These are phyloP conservation scores for Populus nigra DNA, from an alignment of 345 rosid species.

Conservation along the genomic window DNA sequence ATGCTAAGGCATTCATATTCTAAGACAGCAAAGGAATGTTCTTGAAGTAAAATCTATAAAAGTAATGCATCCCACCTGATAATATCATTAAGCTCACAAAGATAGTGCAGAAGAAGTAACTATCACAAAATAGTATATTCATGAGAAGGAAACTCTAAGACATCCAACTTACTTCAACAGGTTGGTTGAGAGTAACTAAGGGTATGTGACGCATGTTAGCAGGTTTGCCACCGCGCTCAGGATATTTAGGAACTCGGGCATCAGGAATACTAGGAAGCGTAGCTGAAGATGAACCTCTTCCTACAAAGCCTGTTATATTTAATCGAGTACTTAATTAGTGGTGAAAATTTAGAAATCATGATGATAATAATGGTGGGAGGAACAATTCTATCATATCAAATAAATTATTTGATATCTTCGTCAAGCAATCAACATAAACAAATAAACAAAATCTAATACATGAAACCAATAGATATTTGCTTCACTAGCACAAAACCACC, in stretches of 20 bases:
- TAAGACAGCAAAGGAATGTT: too few species aligned
- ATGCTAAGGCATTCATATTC: too few species aligned
- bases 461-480: neutral
- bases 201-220: slow-evolving; percentile 1
- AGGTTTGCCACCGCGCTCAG: slow-evolving; percentile 8
- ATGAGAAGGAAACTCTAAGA: neutral
- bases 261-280: slow-evolving; percentile 5
- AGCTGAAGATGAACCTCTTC: slow-evolving; percentile 12
- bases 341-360: neutral
- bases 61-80: neutral
- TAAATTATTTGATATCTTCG: neutral
- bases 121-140: neutral
- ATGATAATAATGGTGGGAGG: neutral
- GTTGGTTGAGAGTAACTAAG: neutral
- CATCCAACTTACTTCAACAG: slow-evolving; percentile 11
- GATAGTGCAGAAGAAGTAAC: neutral
- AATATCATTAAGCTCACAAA: neutral
- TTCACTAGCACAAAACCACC: neutral
- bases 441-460: neutral
- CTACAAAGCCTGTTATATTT: slow-evolving; percentile 6
- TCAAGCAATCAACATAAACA: neutral
- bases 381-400: neutral
- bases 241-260: neutral
- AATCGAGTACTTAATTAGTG: neutral
- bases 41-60: neutral